These are phyloP conservation scores for Metschnikowia similis DNA, from an alignment of 805 yeast species.

Conservation along the genomic window DNA sequence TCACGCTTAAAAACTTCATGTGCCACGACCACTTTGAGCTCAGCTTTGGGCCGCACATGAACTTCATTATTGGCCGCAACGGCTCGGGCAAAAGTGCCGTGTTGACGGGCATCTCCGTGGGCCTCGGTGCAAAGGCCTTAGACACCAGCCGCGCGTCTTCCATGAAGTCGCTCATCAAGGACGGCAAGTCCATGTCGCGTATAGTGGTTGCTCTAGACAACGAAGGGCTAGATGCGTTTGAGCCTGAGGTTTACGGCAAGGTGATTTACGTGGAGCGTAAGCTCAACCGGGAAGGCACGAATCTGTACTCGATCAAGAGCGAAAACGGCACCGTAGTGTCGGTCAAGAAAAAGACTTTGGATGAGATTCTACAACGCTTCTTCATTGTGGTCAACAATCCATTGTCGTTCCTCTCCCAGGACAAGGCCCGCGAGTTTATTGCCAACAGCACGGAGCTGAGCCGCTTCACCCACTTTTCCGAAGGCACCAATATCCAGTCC, in stretches of 20 bases:
- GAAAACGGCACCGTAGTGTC: slow-evolving; percentile 51
- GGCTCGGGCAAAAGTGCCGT: slow-evolving; percentile 92
- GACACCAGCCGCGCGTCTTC: slow-evolving; percentile 82
- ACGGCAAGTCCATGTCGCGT: slow-evolving; percentile 67
- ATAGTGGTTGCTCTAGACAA: slow-evolving; percentile 63
- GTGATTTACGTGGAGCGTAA: slow-evolving; percentile 67
- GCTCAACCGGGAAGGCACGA: slow-evolving; percentile 48
- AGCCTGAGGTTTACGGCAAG: slow-evolving; percentile 63
- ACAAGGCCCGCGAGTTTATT: slow-evolving; percentile 85
- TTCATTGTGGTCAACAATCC: slow-evolving; percentile 85
- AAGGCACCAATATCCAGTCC: slow-evolving; percentile 70
- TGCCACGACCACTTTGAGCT: slow-evolving; percentile 81
- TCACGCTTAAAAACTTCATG: slow-evolving; percentile 75
- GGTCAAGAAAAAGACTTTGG: slow-evolving; percentile 59
- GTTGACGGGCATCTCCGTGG: slow-evolving; percentile 80
- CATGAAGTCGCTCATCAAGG: slow-evolving; percentile 65
- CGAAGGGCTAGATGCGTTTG: slow-evolving; percentile 61
- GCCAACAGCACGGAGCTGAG: slow-evolving; percentile 69
- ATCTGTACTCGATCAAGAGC: slow-evolving; percentile 53
- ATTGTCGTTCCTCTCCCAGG: slow-evolving; percentile 88
- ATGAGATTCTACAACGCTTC: slow-evolving; percentile 62
- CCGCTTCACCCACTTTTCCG: slow-evolving; percentile 74
- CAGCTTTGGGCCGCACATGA: slow-evolving; percentile 71
- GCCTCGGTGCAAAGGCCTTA: slow-evolving; percentile 83
- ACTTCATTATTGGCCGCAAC: slow-evolving; percentile 83